phyloP scores from a whole-genome alignment of 345 rosid genomes.

The Rhizophora apiculata region DNA sequence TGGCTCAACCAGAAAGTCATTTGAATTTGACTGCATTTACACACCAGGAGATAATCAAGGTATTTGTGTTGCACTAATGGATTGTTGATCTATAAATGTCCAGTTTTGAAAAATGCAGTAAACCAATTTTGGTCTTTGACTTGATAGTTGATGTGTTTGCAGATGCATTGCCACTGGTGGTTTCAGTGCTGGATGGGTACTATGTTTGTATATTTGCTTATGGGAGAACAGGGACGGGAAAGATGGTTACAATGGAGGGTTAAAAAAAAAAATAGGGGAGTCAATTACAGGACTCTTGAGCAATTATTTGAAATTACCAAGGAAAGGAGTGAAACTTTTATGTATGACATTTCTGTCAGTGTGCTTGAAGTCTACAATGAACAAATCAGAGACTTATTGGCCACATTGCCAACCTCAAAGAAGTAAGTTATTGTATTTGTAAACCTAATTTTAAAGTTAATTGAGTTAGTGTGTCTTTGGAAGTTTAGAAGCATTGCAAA shows the following conservation, averaged over 20 bases:
- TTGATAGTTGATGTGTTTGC: slow-evolving; percentile 78
- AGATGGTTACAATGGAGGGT: slow-evolving; percentile 98
- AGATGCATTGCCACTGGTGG: slow-evolving; percentile 86
- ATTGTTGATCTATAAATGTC: slow-evolving; percentile 1
- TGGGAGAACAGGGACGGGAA: slow-evolving; percentile 98
- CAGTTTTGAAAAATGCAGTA: slow-evolving; percentile 1
- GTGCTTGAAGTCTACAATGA: slow-evolving; percentile 97
- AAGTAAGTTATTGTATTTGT: slow-evolving; percentile 39
- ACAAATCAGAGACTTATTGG: slow-evolving; percentile 87
- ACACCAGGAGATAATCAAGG: slow-evolving; percentile 94
- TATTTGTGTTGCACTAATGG: slow-evolving; percentile 15
- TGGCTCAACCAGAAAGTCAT: slow-evolving; percentile 56
- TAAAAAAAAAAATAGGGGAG: slow-evolving; percentile 73
- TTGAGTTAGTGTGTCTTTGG: not conserved
- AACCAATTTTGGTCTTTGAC: slow-evolving; percentile 14
- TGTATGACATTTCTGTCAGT: slow-evolving; percentile 75
- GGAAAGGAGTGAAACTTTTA: slow-evolving; percentile 71
- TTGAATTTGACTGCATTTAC: slow-evolving; percentile 81
- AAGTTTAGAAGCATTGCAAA: not conserved
- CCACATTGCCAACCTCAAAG: slow-evolving; percentile 70
- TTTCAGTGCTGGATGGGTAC: slow-evolving; percentile 91
- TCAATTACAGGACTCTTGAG: slow-evolving; percentile 88
- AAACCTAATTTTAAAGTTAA: not conserved
- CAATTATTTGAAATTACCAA: slow-evolving; percentile 61
- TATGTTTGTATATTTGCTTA: slow-evolving; percentile 96